Evolutionary conservation across 1,284 basidiomycete genomes (phyloP), one percentile per base, ranked within the genome.

Genomic region (Papiliotrema laurentii): DNA sequence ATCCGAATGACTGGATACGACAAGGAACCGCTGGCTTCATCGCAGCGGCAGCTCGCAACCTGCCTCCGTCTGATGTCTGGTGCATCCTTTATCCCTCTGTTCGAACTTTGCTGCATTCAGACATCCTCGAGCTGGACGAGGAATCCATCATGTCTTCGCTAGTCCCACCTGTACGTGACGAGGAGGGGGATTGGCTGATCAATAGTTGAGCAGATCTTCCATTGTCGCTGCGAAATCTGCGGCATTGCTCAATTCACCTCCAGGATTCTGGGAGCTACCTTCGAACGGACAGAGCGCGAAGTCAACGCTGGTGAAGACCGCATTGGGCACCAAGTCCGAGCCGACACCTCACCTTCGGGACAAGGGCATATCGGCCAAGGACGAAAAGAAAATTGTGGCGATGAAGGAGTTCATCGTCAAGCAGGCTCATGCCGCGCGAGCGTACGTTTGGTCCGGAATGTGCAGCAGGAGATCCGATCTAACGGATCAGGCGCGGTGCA

Each of bases 1-100:
- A 99, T 71, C 94, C 96, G 0, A 94, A 97, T 70, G 74, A 83
- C n/a, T 97, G 94, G 93, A 88, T 98, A 62, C 79, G 90, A 51
- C 89, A 97, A 78, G 90, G 87, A 21, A 83, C 91, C 4, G 84
- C 84, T 5, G 85, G 87, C 0, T 89, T 97, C 65, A 85, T 98
- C 40, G 84, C 89, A 0, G 84, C 88, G 1, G 84, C 88, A 6
- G 85, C 87, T 1, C 83, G 84, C 40, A 83, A 85, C 53, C 79
- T 94, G 7, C 85, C 87, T 0, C 71, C 78, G 2, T 89, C 88
- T 37, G 96, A 98, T 64, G 83, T 89, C 10, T 98, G 96, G 96
- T 94, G 92, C 62, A 89, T 97, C 37, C 72, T 97, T 2, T 98
- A 98, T 63, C 93, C 94, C 0, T 87, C 86, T 0, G 72, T 98